Conservation (phyloP, 345 rosid species). For the Boechera divaricarpa region DNA sequence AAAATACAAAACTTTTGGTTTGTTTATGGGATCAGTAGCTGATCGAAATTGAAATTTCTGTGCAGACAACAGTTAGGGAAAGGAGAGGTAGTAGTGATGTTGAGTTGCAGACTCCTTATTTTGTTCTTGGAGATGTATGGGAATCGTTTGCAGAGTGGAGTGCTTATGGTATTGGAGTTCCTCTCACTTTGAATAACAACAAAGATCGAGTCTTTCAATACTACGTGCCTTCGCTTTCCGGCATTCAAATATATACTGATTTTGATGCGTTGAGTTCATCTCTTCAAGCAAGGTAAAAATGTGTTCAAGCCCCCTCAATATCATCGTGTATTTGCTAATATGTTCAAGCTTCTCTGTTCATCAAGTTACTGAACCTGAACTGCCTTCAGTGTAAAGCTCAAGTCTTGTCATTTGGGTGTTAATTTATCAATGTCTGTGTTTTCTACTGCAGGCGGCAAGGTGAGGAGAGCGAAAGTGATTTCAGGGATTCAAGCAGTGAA, state of each 20-base stretch:
- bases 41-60: background rate
- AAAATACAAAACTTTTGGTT: background rate
- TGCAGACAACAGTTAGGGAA: conserved; percentile 54
- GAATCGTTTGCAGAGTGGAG: conserved; percentile 83
- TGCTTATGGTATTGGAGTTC: conserved; percentile 85
- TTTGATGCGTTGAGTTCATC: conserved; percentile 48
- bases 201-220: conserved; percentile 70
- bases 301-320: background rate
- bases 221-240: conserved; percentile 74
- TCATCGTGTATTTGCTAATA: background rate
- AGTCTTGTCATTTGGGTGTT: background rate
- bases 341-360: background rate
- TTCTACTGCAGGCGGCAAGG: conserved; percentile 48
- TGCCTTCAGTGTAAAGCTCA: background rate
- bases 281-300: conserved; percentile 54
- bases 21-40: background rate
- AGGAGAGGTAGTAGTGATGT: conserved; percentile 47
- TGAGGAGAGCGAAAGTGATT: conserved; percentile 84
- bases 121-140: conserved; percentile 80
- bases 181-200: conserved; percentile 53
- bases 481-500: conserved; percentile 73
- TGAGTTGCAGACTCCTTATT: conserved; percentile 52
- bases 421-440: background rate
- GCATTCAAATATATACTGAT: conserved; percentile 66
- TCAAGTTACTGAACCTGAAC: background rate